Evolutionary conservation across 2,329 filamentous ascomycete genomes (phyloP).

Genomic region (Pezicula radicicola): DNA sequence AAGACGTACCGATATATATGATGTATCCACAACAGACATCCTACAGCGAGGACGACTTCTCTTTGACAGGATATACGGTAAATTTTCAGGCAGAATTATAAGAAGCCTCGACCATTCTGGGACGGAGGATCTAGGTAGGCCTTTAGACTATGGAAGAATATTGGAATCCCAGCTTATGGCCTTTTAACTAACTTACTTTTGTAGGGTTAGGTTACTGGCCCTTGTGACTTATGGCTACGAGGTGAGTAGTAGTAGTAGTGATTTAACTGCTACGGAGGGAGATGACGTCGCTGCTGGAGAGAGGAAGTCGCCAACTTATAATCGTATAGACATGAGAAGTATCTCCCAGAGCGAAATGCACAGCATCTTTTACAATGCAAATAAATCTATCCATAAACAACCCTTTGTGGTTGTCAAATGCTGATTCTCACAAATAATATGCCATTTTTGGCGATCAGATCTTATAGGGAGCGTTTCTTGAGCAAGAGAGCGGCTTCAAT

Average conservation of each 20-base stretch:
- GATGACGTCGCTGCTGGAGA: too few species aligned
- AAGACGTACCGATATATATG: slow-evolving; percentile 36
- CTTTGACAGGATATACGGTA: slow-evolving; percentile 48
- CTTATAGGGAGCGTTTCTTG: too few species aligned
- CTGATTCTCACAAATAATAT: too few species aligned
- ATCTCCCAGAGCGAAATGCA: not conserved
- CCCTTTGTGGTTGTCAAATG: too few species aligned
- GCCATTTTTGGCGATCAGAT: too few species aligned
- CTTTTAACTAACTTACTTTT: too few species aligned
- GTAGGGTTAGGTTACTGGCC: slow-evolving; percentile 24
- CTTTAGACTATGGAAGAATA: slow-evolving; percentile 5
- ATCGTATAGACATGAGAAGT: not conserved
- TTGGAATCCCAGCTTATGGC: too few species aligned
- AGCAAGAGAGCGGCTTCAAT: too few species aligned
- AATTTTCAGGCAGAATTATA: slow-evolving; percentile 44
- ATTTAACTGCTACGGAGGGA: slow-evolving; percentile 44
- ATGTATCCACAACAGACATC: slow-evolving; percentile 31
- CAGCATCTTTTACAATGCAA: too few species aligned
- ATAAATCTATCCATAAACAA: too few species aligned
- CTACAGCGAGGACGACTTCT: slow-evolving; percentile 42
- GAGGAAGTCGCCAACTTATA: slow-evolving; percentile 38
- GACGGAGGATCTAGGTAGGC: slow-evolving; percentile 46
- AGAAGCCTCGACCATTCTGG: slow-evolving; percentile 45
- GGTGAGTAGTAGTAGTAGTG: slow-evolving; percentile 43
- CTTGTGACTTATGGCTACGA: slow-evolving; percentile 47